Base-by-base conservation (phyloP, 805 yeast species). In the Saturnispora galanensis region DNA sequence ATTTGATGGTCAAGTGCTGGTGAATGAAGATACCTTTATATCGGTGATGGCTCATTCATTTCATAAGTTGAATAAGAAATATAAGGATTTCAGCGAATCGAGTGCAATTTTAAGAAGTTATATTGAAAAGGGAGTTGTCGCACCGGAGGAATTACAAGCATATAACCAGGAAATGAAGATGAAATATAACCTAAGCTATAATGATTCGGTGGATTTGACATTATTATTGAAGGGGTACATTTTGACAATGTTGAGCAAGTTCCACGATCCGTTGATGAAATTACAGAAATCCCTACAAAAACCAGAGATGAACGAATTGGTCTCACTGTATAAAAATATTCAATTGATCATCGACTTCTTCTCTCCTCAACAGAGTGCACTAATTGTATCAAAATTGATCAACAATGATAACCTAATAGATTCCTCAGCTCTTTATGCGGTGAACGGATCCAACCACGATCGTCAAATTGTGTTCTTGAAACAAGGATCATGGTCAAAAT, bases 241-340 rank as follows among this genome's bases (percentile, higher is more conserved):
- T 29, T 28, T 43, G 15, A 43, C 46, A 10, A 43, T 43, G 46
- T 43, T 43, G 28, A 43, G 46, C 34, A 43, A 38, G 34, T 43
- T 43, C 15, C 46, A 43, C 16, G 46, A 43, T 21, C 46, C 46
- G 29, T 21, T 43, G 8, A n/a, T 43, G 18, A 43, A 43, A 33
- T 33, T 43, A 16, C 41, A 37, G 34, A 43, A 43, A 37, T 43
- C 46, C 5, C 5, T 43, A 7, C 32, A 37, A n/a, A 17, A 26
- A 28, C 37, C 18, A n/a, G 46, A 43, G 28, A 43, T 37, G 15
- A 33, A 43, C 30, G 46, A 43, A 21, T 30, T 43, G n/a, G 42
- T 43, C 28, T 38, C 42, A 15, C 13, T 38, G 15, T 43, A 38
- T 16, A 43, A 38, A 17, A 43, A 43, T 16, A 43, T 43, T 6